Conservation (phyloP, 2,329 filamentous ascomycete genomes). For the Pseudogymnoascus sp. region DNA sequence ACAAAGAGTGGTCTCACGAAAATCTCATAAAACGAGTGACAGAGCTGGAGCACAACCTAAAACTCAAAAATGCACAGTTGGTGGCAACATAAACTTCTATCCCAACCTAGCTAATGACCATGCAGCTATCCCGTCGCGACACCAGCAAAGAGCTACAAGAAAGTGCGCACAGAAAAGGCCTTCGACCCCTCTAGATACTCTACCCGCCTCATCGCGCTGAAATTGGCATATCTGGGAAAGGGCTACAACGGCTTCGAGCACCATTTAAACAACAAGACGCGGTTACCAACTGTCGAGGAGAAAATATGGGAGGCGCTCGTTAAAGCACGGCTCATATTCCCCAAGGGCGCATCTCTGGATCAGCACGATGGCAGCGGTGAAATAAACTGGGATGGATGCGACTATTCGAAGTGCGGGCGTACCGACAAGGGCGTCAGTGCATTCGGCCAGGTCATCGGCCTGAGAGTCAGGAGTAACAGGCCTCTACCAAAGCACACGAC, state of each 20-base stretch:
- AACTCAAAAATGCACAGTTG: conserved; percentile 36
- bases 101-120: conserved; percentile 16
- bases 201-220: conserved; percentile 79
- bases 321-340: conserved; percentile 74
- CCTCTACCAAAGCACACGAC: conserved; percentile 41
- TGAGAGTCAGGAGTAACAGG: conserved; percentile 72
- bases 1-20: conserved; percentile 60
- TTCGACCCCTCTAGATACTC: conserved; percentile 74
- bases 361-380: conserved; percentile 31
- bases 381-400: conserved; percentile 73
- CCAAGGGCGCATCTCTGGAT: conserved; percentile 29
- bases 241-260: conserved; percentile 92
- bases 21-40: conserved; percentile 61
- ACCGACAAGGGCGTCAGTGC: conserved; percentile 92
- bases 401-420: conserved; percentile 91
- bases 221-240: conserved; percentile 87
- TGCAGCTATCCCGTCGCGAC: conserved; percentile 9
- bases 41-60: conserved; percentile 58
- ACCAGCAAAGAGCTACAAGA: conserved; percentile 21
- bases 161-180: conserved; percentile 21
- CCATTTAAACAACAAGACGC: conserved; percentile 59
- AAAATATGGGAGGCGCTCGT: conserved; percentile 86
- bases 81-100: conserved; percentile 14
- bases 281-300: conserved; percentile 79
- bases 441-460: conserved; percentile 87